Evolutionary conservation across 2,329 filamentous ascomycete species (phyloP).

Genomic region (Fusarium fujikuroi): DNA sequence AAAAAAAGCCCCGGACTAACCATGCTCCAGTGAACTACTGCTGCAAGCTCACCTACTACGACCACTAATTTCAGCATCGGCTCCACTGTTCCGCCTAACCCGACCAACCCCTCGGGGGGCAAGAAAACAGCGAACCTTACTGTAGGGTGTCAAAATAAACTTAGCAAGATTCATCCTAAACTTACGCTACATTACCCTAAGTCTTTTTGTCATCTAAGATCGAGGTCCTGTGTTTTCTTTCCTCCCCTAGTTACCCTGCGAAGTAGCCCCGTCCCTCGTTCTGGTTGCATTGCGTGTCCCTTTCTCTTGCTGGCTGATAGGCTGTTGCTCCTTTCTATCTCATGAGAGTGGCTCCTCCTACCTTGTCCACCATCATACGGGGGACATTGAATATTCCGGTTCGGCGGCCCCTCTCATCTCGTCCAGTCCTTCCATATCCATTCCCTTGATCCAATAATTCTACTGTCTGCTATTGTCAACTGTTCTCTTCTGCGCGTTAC

Average conservation of each 20-base stretch:
- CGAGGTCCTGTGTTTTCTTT: too few relatives aligned
- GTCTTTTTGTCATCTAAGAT: too few relatives aligned
- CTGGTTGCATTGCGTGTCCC: constrained; percentile 43
- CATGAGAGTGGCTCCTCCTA: constrained; percentile 39
- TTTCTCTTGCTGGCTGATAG: constrained; percentile 29
- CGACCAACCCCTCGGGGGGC: background rate
- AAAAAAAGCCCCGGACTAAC: constrained; percentile 36
- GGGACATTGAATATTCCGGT: constrained; percentile 43
- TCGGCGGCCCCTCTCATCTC: constrained; percentile 38
- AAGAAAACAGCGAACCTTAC: too few relatives aligned
- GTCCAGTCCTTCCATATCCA: constrained; percentile 32
- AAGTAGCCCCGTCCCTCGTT: constrained; percentile 23
- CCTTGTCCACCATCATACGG: constrained; percentile 30
- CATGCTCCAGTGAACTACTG: constrained; percentile 34
- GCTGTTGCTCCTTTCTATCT: constrained; percentile 30
- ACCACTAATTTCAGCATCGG: constrained; percentile 34
- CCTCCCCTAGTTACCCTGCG: background rate
- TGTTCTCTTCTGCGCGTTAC: constrained; percentile 10
- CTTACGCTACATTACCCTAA: too few relatives aligned
- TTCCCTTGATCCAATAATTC: constrained; percentile 26
- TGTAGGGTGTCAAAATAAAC: too few relatives aligned
- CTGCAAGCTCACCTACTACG: constrained; percentile 26
- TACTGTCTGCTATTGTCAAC: constrained; percentile 10
- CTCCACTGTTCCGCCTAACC: constrained; percentile 22
- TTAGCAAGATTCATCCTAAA: too few relatives aligned